Evolutionary conservation across 2,329 filamentous ascomycete genomes (phyloP).

Genomic region (Aspergillus vadensis): DNA sequence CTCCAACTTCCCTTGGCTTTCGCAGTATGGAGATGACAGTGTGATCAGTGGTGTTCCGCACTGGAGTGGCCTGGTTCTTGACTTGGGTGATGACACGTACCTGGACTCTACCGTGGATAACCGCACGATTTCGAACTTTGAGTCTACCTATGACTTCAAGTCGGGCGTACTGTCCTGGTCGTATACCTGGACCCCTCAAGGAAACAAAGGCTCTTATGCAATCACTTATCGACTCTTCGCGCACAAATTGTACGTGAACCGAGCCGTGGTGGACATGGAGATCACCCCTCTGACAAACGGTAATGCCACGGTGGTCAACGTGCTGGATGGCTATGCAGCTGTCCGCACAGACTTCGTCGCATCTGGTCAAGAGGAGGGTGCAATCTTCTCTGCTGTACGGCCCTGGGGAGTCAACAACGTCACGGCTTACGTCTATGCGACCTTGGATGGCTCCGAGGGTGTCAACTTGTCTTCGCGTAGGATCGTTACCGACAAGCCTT

Average conservation of each 20-base stretch:
- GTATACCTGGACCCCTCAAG: constrained; percentile 65
- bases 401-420: constrained; percentile 64
- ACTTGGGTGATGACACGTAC: constrained; percentile 55
- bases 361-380: constrained; percentile 57
- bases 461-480: constrained; percentile 47
- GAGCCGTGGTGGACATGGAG: constrained; percentile 61
- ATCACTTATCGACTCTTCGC: constrained; percentile 68
- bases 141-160: constrained; percentile 63
- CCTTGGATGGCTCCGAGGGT: constrained; percentile 41
- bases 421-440: constrained; percentile 60
- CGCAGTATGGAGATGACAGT: constrained; percentile 69
- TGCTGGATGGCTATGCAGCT: constrained; percentile 69
- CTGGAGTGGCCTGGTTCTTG: constrained; percentile 63
- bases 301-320: constrained; percentile 64
- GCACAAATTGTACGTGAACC: constrained; percentile 64
- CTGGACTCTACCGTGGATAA: constrained; percentile 64
- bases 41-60: constrained; percentile 72
- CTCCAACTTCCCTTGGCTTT: constrained; percentile 68
- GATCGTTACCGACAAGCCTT: constrained; percentile 49
- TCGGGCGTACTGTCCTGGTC: constrained; percentile 65
- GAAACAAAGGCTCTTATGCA: constrained; percentile 52
- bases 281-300: constrained; percentile 57
- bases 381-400: constrained; percentile 67
- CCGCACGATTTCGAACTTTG: constrained; percentile 62
- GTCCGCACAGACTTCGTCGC: constrained; percentile 62